phyloP scores from a whole-genome alignment of 2,329 filamentous ascomycete species.

The Diaporthe ampelina region DNA sequence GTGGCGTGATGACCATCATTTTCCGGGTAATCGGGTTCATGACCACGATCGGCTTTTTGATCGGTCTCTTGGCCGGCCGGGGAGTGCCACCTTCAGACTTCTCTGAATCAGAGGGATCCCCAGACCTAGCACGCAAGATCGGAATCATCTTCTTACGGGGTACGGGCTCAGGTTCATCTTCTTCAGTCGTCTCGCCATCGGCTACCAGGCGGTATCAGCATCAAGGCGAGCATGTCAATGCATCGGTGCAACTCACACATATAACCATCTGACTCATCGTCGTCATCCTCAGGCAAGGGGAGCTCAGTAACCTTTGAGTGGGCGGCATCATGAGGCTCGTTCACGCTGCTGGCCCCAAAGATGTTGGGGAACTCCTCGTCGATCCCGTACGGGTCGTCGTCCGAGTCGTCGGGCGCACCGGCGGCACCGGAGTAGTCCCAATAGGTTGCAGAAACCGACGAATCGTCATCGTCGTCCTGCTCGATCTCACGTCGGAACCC shows the following conservation, averaged over 20 bases:
- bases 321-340: neutral
- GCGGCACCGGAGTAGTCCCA: conserved; percentile 73
- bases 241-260: conserved; percentile 65
- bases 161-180: conserved; percentile 67
- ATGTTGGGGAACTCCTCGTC: conserved; percentile 35
- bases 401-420: conserved; percentile 50
- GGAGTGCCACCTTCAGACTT: conserved; percentile 42
- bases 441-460: conserved; percentile 70
- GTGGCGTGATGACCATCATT: conserved; percentile 75
- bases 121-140: conserved; percentile 21
- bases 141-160: conserved; percentile 60
- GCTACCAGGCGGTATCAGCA: conserved; percentile 61
- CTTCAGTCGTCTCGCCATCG: conserved; percentile 74
- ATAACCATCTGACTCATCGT: conserved; percentile 62
- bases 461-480: conserved; percentile 69
- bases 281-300: conserved; percentile 40
- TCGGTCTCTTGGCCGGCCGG: conserved; percentile 52
- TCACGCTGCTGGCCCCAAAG: conserved; percentile 20
- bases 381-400: conserved; percentile 45
- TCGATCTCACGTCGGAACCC: conserved; percentile 81
- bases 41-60: conserved; percentile 71
- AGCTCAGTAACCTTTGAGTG: conserved; percentile 28
- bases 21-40: conserved; percentile 70
- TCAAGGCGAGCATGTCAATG: conserved; percentile 37
- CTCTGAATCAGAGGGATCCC: conserved; percentile 62